Base-by-base conservation (phyloP, 2,329 filamentous ascomycete species). In the Coleophoma cylindrospora region DNA sequence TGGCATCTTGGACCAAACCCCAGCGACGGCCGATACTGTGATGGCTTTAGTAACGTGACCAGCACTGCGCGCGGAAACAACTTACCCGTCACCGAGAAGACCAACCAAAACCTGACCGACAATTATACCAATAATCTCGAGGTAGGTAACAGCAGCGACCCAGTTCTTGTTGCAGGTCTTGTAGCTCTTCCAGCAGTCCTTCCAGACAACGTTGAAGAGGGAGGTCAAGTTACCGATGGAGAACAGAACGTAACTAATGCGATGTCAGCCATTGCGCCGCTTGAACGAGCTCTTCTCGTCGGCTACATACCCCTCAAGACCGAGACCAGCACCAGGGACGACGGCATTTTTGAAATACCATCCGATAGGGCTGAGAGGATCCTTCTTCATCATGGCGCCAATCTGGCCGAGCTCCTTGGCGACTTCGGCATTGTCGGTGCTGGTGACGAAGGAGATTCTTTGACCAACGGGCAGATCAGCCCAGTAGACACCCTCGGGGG, bases 61-160 rank as follows among this genome's bases (percentile, higher is more conserved):
- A 8, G 6, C 21, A 48, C 45, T 17, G 54, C 43, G 44, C 43
- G 22, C 32, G 33, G 14, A 70, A 71, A 45, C 3, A 17, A 43
- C 69, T 56, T 70, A 75, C 77, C 81, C 86, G 67, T 88, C 84
- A 74, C 84, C 84, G 49, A 87, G 73, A 70, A 95, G 74, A 70
- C 92, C 92, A 56, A 97, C 91, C 27, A 87, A 74, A 48, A 95
- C 84, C 72, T 97, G 92, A 61, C 91, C 92, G 57, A 92, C 81
- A 73, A 97, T 97, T 70, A 97, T 97, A 72, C 92, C 92, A 60
- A 87, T 80, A 60, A 96, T 91, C 67, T 97, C 92, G 45, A 97
- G 83, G 64, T 96, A 96, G 21, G 91, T 89, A 40, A 97, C 84
- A 40, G 89, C 81, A 54, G 86, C 80, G 34, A 92, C 72, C 92